These are phyloP conservation scores for Pichia sp. DNA, from an alignment of 1,139 yeast genomes.

Conservation along the genomic window DNA sequence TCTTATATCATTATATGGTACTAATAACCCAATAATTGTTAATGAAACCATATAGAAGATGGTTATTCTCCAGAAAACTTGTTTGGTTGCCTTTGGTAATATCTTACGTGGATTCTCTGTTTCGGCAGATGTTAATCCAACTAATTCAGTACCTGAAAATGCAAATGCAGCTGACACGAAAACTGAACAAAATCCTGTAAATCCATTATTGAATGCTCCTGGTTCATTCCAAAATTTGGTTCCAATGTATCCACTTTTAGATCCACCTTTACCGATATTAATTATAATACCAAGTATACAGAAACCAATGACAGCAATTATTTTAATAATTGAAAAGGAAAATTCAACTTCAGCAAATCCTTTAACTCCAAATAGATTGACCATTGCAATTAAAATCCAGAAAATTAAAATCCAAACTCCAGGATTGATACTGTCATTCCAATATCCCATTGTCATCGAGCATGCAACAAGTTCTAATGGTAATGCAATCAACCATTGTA, in stretches of 20 bases:
- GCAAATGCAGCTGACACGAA: constrained; percentile 49
- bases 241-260: constrained; percentile 49
- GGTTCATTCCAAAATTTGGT: constrained; percentile 50
- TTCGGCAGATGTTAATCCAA: constrained; percentile 42
- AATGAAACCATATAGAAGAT: constrained; percentile 48
- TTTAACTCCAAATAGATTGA: constrained; percentile 21
- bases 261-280: constrained; percentile 54
- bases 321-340: constrained; percentile 19
- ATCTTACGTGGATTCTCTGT: constrained; percentile 37
- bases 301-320: constrained; percentile 34
- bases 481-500: constrained; percentile 58
- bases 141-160: constrained; percentile 45
- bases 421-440: constrained; percentile 51
- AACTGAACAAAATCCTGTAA: constrained; percentile 41
- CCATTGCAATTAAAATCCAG: constrained; percentile 42
- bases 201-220: constrained; percentile 49
- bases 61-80: constrained; percentile 64
- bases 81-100: constrained; percentile 67
- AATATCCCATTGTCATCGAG: constrained; percentile 53
- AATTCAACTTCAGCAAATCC: constrained; percentile 25
- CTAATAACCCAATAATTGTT: constrained; percentile 50
- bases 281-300: constrained; percentile 41
- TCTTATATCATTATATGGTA: constrained; percentile 47
- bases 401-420: constrained; percentile 60
- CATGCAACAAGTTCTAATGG: constrained; percentile 67